Conservation (phyloP, 345 rosid species). For the Excoecaria cochinchinensis region DNA sequence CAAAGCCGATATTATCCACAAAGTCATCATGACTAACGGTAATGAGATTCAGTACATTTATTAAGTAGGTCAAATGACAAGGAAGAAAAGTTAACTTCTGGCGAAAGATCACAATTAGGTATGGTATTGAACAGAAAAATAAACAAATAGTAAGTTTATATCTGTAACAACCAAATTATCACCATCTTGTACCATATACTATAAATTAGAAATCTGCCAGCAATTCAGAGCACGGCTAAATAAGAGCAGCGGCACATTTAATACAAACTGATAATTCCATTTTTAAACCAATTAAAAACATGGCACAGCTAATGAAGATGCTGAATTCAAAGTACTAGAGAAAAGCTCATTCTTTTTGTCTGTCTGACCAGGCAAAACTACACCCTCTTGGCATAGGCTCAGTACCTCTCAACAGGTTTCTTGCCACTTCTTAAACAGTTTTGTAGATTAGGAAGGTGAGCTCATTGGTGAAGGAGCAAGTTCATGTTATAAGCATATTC, state of each 20-base stretch:
- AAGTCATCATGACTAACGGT: not conserved
- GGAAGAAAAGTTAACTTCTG: not conserved
- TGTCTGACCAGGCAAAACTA: not conserved
- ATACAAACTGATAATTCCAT: not conserved
- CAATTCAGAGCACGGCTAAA: not conserved
- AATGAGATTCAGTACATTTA: not conserved
- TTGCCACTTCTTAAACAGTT: not conserved
- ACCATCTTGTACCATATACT: not conserved
- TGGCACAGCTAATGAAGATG: not conserved
- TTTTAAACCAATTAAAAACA: not conserved
- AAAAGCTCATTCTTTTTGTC: not conserved
- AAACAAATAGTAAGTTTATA: not conserved
- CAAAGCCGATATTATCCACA: slow-evolving; percentile 11
- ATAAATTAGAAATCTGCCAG: not conserved
- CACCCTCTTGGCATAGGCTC: not conserved
- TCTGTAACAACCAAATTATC: not conserved
- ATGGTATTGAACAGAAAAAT: not conserved
- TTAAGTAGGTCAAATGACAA: not conserved
- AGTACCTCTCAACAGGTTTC: not conserved
- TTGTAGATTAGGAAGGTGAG: not conserved
- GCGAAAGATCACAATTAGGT: not conserved
- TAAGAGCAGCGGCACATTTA: not conserved
- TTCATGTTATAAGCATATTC: not conserved
- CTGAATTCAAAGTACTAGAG: not conserved
- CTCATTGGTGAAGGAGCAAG: not conserved